Evolutionary conservation across 192 early-diverging fungal species (phyloP).

Genomic region (Coemansia interrupta): DNA sequence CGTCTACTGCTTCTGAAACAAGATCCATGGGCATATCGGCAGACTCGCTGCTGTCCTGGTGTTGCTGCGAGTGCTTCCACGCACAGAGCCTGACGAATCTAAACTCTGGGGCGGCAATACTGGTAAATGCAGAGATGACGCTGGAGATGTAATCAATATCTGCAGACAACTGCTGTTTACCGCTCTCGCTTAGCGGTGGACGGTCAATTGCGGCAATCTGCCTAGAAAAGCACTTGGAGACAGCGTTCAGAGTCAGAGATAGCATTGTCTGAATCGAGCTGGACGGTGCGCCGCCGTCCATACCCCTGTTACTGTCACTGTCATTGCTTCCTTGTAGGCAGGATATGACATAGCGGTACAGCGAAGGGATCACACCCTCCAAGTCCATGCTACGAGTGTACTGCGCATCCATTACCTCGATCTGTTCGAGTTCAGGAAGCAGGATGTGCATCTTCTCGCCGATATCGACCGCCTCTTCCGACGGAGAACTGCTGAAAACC

Average conservation of each 20-base stretch:
- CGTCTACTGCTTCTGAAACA: background rate
- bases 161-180: conserved; percentile 27
- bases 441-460: conserved; percentile 50
- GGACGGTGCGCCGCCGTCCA: conserved; percentile 4
- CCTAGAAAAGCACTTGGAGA: conserved; percentile 14
- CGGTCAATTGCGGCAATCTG: conserved; percentile 23
- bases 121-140: conserved; percentile 29
- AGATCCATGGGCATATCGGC: background rate
- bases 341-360: conserved; percentile 14
- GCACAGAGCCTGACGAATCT: conserved; percentile 9
- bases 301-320: background rate
- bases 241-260: conserved; percentile 24
- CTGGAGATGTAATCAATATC: conserved; percentile 43
- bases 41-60: background rate
- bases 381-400: conserved; percentile 11
- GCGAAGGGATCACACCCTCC: conserved; percentile 9
- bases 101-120: conserved; percentile 15
- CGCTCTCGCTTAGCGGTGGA: conserved; percentile 26
- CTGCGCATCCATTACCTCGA: conserved; percentile 35
- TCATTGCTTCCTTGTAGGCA: conserved; percentile 4
- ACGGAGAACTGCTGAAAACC: conserved; percentile 44
- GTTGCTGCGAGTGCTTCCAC: background rate
- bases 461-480: conserved; percentile 46
- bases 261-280: conserved; percentile 28
- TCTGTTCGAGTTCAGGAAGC: conserved; percentile 49